Base-by-base conservation (phyloP, 2,329 filamentous ascomycete species). In the Fusarium sp. region DNA sequence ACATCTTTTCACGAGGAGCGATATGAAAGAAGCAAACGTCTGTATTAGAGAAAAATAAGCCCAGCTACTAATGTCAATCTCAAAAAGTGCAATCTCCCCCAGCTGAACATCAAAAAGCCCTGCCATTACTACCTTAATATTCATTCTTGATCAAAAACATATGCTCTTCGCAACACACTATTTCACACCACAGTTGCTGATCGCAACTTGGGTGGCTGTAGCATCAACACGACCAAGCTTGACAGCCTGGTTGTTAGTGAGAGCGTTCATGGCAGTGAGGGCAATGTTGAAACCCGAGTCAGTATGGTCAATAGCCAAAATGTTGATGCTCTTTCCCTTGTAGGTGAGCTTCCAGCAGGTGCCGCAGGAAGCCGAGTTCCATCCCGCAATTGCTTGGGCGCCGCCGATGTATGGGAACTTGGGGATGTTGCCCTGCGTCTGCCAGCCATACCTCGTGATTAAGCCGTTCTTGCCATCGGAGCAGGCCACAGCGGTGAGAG, bases 391-490 rank as follows among this genome's bases (percentile, higher is more conserved):
- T 40, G 82, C 85, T 4, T 84, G 81, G 3, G 84, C 83, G 24
- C 88, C 90, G 20, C 88, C 90, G 66, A 92, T 87, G 80, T 85
- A 83, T 11, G 88, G 87, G 81, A 89, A 91, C 38, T 75, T 73
- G 16, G 85, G 84, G 69, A 90, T 82, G 17, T 85, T 76, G 61
- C 85, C 85, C 79, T 90, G 87, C 0, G 82, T 89, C 58, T 82
- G 76, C 89, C 88, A 93, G 73, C 85, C 85, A 83, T 89, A 89
- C 75, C 85, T 87, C 74, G 87, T 90, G 71, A 89, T 89, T 65
- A 94, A 86, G 62, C 92, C 92, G 81, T 93, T 92, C 64, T 71
- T 49, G 60, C 92, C 92, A 78, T 94, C 90, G 22, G 90, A 92
- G 87, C 92, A 94, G 67, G 90, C 80, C 31, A 94, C 87, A 3